A percentile compares a stretch with the other conserved stretches of the same genome.
These are phyloP conservation scores for Hypoxylon lenormandii DNA, from an alignment of 495 filamentous ascomycete species.

Conservation along the genomic window DNA sequence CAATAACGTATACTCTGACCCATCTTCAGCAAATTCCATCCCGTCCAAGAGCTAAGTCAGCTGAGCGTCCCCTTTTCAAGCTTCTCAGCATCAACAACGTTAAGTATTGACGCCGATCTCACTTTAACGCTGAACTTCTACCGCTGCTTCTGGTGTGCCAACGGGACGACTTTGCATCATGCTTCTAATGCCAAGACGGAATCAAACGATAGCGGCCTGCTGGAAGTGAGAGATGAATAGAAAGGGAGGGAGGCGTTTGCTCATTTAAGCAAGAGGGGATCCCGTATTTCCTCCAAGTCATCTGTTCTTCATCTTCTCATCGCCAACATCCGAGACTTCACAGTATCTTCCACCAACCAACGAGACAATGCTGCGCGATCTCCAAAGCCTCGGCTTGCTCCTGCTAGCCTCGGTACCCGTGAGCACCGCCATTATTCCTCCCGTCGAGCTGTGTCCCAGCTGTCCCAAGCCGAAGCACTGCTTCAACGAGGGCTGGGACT, in stretches of 20 bases:
- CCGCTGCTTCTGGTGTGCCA: not conserved
- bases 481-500: slow-evolving; percentile 29
- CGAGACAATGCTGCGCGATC: slow-evolving; percentile 10
- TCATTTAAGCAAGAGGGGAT: not conserved
- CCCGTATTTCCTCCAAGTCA: not conserved
- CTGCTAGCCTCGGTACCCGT: slow-evolving; percentile 32
- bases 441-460: slow-evolving; percentile 25
- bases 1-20: not conserved
- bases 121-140: not conserved
- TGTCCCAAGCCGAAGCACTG: slow-evolving; percentile 33
- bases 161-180: not conserved
- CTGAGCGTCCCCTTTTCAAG: slow-evolving; percentile 18
- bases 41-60: not conserved
- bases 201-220: not conserved
- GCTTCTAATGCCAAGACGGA: not conserved
- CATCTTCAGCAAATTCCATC: not conserved
- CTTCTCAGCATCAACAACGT: not conserved
- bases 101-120: slow-evolving; percentile 23
- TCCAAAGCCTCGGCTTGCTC: slow-evolving; percentile 13
- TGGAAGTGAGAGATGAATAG: not conserved
- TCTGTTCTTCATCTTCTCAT: not conserved
- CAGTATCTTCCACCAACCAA: not conserved
- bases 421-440: slow-evolving; percentile 24
- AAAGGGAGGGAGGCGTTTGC: not conserved
- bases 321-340: not conserved